Conservation (phyloP, 163 green algal species). For the Scenedesmus sp. region DNA sequence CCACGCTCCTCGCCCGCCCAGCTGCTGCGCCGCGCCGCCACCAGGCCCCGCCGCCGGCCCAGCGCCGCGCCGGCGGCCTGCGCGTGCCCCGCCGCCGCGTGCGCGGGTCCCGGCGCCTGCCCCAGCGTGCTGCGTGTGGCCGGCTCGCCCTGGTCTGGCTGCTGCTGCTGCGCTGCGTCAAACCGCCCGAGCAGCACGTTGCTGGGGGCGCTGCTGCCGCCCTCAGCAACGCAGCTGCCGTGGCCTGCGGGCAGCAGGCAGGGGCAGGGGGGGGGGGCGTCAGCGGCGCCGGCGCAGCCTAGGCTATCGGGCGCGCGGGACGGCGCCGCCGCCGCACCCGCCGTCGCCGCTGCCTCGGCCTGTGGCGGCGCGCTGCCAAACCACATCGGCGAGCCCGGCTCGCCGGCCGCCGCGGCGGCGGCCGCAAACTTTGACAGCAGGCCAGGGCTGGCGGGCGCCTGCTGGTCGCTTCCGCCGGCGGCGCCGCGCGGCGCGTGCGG, state of each 20-base stretch:
- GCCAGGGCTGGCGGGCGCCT: no score
- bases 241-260: not conserved
- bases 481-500: not conserved
- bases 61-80: not conserved
- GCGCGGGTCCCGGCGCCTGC: not conserved
- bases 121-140: not conserved
- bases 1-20: not conserved
- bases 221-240: not conserved
- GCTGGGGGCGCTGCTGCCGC: constrained; percentile 35
- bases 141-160: not conserved
- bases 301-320: not conserved
- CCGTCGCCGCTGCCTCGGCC: not conserved
- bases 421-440: no score
- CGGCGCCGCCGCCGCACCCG: no score
- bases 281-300: not conserved
- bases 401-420: no score
- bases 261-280: not conserved
- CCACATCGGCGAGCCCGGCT: no score
- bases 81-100: not conserved
- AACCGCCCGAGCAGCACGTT: constrained; percentile 11
- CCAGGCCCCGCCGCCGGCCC: constrained; percentile 6
- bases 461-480: not conserved
- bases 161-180: constrained; percentile 9
- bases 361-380: no score
- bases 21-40: constrained; percentile 27